phyloP scores from a whole-genome alignment of 495 filamentous ascomycete genomes.

The Podospora comata region DNA sequence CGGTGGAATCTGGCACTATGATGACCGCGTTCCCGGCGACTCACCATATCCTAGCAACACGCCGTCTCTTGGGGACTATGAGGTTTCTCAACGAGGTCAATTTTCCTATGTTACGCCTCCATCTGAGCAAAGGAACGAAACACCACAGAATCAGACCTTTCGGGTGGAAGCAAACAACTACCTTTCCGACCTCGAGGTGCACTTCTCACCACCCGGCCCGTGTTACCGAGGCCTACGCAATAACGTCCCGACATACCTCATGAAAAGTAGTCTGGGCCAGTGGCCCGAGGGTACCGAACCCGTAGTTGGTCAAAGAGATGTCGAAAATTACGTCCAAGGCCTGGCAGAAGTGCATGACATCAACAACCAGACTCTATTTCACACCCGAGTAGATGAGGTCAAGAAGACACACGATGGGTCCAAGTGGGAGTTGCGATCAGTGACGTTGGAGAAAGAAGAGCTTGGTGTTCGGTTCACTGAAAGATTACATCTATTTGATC shows the following conservation, averaged over 20 bases:
- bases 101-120: conserved; percentile 22
- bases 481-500: conserved; percentile 47
- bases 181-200: conserved; percentile 18
- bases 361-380: conserved; percentile 48
- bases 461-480: conserved; percentile 11
- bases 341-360: conserved; percentile 50
- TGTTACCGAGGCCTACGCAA: conserved; percentile 61
- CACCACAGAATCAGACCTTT: not conserved
- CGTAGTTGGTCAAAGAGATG: conserved; percentile 52
- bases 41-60: conserved; percentile 53
- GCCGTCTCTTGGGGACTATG: conserved; percentile 37
- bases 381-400: conserved; percentile 56
- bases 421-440: conserved; percentile 51
- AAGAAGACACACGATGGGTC: conserved; percentile 39
- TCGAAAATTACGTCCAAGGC: conserved; percentile 59
- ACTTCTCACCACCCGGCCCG: conserved; percentile 40
- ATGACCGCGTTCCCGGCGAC: conserved; percentile 56
- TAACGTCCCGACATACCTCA: conserved; percentile 61
- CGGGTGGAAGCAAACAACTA: not conserved
- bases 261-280: conserved; percentile 54
- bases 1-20: conserved; percentile 66
- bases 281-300: conserved; percentile 59
- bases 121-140: conserved; percentile 1
- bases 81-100: conserved; percentile 20
- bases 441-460: conserved; percentile 33